phyloP scores from a whole-genome alignment of 116 monocot genomes.

The Posidonia oceanica region DNA sequence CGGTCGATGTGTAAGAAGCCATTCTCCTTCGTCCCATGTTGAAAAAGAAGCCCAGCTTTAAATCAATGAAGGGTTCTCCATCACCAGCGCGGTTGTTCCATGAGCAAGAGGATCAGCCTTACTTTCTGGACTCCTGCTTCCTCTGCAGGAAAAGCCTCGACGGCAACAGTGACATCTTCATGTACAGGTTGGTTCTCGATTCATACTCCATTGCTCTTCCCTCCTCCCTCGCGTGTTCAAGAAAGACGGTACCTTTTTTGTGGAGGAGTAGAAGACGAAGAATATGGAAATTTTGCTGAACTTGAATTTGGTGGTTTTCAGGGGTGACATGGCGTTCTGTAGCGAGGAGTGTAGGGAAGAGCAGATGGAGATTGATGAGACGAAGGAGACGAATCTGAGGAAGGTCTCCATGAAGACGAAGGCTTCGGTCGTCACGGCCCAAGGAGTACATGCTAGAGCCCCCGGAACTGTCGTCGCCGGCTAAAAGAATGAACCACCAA shows the following conservation, averaged over 20 bases:
- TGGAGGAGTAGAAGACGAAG: no score
- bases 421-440: background rate
- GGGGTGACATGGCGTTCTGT: slow-evolving; percentile 77
- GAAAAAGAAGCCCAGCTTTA: no score
- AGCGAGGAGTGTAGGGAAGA: slow-evolving; percentile 78
- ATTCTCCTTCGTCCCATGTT: no score
- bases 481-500: background rate
- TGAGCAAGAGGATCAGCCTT: no score
- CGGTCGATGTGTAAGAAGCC: no score
- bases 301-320: slow-evolving; percentile 5
- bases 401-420: slow-evolving; percentile 8
- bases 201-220: no score
- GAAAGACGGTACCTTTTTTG: no score
- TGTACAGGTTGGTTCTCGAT: slow-evolving; percentile 1
- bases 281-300: no score
- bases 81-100: no score
- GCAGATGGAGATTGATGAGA: slow-evolving; percentile 64
- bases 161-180: background rate
- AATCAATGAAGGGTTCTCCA: no score
- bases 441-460: background rate
- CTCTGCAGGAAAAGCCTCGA: background rate
- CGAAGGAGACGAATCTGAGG: slow-evolving; percentile 16
- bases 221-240: no score
- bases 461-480: background rate
- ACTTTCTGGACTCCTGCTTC: slow-evolving; percentile 8